Conservation (phyloP, 257 asterid species). For the Jasminum sambac region DNA sequence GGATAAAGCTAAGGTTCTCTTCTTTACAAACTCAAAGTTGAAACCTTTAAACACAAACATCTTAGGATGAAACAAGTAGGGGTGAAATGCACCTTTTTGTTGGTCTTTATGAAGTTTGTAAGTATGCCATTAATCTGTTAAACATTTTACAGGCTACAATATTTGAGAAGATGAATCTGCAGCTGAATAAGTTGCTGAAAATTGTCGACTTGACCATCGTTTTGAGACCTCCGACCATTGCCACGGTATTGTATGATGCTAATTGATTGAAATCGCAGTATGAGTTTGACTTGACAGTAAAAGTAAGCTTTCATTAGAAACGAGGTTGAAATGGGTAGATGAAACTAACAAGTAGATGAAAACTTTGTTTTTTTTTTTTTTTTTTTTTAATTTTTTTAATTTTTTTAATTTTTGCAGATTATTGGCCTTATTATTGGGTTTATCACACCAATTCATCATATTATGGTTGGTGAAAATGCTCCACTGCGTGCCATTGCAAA, state of each 20-base stretch:
- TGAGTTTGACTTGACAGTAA: too few species aligned
- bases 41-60: neutral
- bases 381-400: too few species aligned
- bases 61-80: neutral
- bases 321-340: too few species aligned
- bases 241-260: conserved; percentile 30
- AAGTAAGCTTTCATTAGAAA: too few species aligned
- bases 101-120: neutral
- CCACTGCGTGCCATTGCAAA: conserved; percentile 35
- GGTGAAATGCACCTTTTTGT: too few species aligned
- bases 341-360: too few species aligned
- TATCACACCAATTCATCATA: conserved; percentile 29
- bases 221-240: conserved; percentile 45
- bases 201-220: conserved; percentile 28
- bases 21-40: neutral
- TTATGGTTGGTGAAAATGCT: conserved; percentile 32
- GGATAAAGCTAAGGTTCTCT: conserved; percentile 1
- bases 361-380: too few species aligned
- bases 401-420: conserved; percentile 21
- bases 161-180: conserved; percentile 22
- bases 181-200: conserved; percentile 18
- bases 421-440: conserved; percentile 34
- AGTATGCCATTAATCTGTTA: neutral
- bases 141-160: conserved; percentile 25
- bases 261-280: too few species aligned